Conservation (phyloP, 2,329 filamentous ascomycete species). For the Phaeosphaeria sp. region DNA sequence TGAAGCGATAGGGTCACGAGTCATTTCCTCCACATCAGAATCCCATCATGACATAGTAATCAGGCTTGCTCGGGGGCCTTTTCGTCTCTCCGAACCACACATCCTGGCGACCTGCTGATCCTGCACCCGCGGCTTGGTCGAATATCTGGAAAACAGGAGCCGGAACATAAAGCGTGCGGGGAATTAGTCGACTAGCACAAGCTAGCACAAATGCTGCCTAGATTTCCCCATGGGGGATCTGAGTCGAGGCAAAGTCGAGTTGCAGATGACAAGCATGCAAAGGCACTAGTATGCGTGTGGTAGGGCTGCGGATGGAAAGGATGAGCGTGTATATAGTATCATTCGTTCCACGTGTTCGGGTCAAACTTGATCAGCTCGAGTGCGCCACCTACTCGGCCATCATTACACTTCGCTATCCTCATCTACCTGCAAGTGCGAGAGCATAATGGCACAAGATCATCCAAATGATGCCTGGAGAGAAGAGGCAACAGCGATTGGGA, state of each 20-base stretch:
- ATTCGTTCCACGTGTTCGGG: not conserved
- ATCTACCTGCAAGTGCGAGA: not conserved
- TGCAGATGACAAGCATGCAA: not conserved
- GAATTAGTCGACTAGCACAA: not conserved
- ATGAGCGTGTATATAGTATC: not conserved
- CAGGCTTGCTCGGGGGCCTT: not conserved
- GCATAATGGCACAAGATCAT: conserved; percentile 7
- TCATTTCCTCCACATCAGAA: not conserved
- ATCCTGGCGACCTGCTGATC: not conserved
- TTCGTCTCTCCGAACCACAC: not conserved
- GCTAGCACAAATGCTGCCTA: not conserved
- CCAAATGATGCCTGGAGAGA: conserved; percentile 12
- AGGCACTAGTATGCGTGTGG: not conserved
- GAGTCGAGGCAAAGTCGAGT: not conserved
- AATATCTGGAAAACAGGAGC: not conserved
- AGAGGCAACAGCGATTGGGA: conserved; percentile 11
- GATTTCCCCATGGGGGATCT: not conserved
- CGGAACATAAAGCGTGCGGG: not conserved
- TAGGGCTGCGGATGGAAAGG: not conserved
- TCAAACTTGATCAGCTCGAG: not conserved
- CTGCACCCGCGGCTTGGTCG: not conserved
- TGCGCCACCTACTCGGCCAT: not conserved
- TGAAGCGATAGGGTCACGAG: not conserved
- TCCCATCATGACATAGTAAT: not conserved
- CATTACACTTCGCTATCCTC: not conserved